Percentiles rank a stretch among this genome's conserved stretches.
These are phyloP conservation scores for Malus orientalis DNA, from an alignment of 306 rosid species.

Conservation along the genomic window DNA sequence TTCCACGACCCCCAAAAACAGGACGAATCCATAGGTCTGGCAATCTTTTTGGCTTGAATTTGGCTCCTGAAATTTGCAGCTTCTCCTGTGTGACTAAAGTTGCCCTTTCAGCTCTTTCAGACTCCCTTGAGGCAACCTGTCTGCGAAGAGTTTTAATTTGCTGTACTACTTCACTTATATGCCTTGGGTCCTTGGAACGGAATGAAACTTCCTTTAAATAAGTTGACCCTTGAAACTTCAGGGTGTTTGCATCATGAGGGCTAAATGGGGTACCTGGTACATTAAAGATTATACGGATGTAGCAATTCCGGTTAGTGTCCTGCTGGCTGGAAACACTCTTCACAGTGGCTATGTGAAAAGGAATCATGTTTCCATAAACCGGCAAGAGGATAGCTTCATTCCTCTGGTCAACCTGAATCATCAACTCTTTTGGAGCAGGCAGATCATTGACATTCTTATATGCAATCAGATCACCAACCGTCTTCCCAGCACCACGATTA, in stretches of 20 bases:
- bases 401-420: slow-evolving; percentile 29
- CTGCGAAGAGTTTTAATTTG: slow-evolving; percentile 31
- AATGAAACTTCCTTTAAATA: slow-evolving; percentile 32
- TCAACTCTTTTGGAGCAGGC: slow-evolving; percentile 21
- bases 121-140: slow-evolving; percentile 34
- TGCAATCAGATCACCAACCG: slow-evolving; percentile 26
- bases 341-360: slow-evolving; percentile 31
- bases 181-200: slow-evolving; percentile 35
- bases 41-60: slow-evolving; percentile 29
- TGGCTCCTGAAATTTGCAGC: slow-evolving; percentile 27
- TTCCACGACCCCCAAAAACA: slow-evolving; percentile 27
- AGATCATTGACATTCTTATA: slow-evolving; percentile 33
- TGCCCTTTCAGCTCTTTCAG: slow-evolving; percentile 35
- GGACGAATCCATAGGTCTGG: slow-evolving; percentile 33
- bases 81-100: slow-evolving; percentile 31
- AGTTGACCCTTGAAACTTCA: slow-evolving; percentile 28
- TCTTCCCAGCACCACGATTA: slow-evolving; percentile 21
- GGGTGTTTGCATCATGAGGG: slow-evolving; percentile 31
- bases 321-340: slow-evolving; percentile 33
- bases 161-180: slow-evolving; percentile 26
- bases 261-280: slow-evolving; percentile 31
- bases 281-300: slow-evolving; percentile 28
- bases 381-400: slow-evolving; percentile 30
- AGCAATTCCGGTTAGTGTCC: slow-evolving; percentile 30
- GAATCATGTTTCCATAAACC: slow-evolving; percentile 28